Conservation (phyloP, 2,329 filamentous ascomycete genomes). For the Spiromastix sp. region DNA sequence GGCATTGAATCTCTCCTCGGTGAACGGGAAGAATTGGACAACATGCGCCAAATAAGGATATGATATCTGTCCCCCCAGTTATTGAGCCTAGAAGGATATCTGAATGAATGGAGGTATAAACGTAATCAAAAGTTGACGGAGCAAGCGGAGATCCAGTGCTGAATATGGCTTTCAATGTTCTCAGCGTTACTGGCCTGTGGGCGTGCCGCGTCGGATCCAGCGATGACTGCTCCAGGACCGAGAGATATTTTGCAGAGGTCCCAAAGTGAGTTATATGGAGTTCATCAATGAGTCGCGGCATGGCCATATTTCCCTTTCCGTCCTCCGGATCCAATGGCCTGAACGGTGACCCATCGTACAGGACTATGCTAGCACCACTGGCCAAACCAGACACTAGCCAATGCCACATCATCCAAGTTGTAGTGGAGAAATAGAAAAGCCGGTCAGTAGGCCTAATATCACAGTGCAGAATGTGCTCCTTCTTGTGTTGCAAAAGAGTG, state of each 20-base stretch:
- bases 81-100: constrained; percentile 84
- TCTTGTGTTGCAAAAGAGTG: constrained; percentile 91
- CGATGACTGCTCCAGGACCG: constrained; percentile 71
- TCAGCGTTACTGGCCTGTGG: constrained; percentile 28
- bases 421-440: constrained; percentile 89
- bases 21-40: constrained; percentile 65
- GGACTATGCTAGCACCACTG: constrained; percentile 67
- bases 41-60: constrained; percentile 84
- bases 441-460: constrained; percentile 63
- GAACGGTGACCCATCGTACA: constrained; percentile 93
- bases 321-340: constrained; percentile 48
- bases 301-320: constrained; percentile 61
- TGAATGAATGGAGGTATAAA: constrained; percentile 72
- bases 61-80: constrained; percentile 92
- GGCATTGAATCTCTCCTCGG: constrained; percentile 65
- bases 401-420: constrained; percentile 99
- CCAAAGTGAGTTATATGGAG: constrained; percentile 85
- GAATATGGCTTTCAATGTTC: constrained; percentile 69
- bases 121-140: constrained; percentile 83
- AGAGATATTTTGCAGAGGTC: constrained; percentile 88
- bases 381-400: constrained; percentile 85
- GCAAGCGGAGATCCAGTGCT: constrained; percentile 87
- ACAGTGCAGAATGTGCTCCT: constrained; percentile 83
- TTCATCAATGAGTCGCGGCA: constrained; percentile 72
- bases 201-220: constrained; percentile 49